phyloP scores from a whole-genome alignment of 257 asterid species.

The Striga asiatica region DNA sequence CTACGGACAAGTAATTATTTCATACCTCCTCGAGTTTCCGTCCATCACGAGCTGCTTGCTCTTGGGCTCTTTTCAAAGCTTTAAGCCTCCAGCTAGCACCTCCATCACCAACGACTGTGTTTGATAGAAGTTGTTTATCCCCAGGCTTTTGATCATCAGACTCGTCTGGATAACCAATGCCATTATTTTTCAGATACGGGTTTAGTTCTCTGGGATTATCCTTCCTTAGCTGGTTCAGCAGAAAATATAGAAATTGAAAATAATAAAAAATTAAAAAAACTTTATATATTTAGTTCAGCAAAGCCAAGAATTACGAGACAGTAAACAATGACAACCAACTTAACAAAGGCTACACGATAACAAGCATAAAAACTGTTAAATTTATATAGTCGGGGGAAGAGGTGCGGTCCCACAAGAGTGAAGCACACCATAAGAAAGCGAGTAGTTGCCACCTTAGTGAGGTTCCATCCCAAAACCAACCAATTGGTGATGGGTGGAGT shows the following conservation, averaged over 20 bases:
- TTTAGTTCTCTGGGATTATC: constrained; percentile 73
- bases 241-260: background rate
- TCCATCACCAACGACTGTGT: constrained; percentile 81
- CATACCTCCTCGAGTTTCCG: constrained; percentile 62
- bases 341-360: no score
- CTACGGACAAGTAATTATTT: background rate
- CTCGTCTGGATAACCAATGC: constrained; percentile 80
- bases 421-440: no score
- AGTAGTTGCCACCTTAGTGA: no score
- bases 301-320: background rate
- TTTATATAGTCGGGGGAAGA: no score
- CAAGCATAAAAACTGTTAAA: no score
- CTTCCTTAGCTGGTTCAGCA: constrained; percentile 38
- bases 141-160: constrained; percentile 27
- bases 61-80: constrained; percentile 84
- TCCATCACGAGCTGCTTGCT: constrained; percentile 96
- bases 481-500: no score
- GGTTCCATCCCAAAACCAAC: no score
- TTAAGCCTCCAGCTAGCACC: constrained; percentile 99
- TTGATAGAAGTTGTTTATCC: constrained; percentile 37
- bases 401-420: no score
- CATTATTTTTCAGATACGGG: constrained; percentile 63
- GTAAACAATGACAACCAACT: no score
- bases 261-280: background rate
- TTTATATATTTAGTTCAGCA: constrained; percentile 3